Base-by-base conservation (phyloP, 2,329 filamentous ascomycete genomes). In the Diaporthe caulivora region DNA sequence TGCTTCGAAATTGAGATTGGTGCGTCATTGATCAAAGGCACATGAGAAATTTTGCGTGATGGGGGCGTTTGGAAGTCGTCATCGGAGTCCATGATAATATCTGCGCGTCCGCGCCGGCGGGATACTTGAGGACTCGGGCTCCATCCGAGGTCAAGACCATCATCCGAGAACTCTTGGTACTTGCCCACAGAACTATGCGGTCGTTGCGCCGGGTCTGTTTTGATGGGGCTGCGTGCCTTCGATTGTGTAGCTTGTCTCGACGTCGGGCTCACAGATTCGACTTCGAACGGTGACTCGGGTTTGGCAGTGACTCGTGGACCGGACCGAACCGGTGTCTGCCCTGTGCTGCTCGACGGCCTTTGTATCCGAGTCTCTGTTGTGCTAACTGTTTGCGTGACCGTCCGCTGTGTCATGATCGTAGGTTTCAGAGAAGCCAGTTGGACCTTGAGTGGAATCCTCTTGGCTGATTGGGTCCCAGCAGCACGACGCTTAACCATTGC, bases 31-130 rank as follows among this genome's bases (percentile, higher is more conserved):
- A 80, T 77, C 17, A 79, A 78, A 5, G 80, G 77, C 71, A 44
- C 31, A 34, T 73, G 60, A 3, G 68, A 47, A 2, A 78, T 74
- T 77, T 87, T 80, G 49, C 79, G 80, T 13, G 80, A 80, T 11
- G 80, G 82, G 17, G 86, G 83, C 7, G 84, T 85, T 8, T 87
- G 77, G 54, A 86, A 87, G 55, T 90, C 88, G 55, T 90, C 89
- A 57, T 91, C 89, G 0, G 89, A 91, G 76, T 91, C 89, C 68
- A 87, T 83, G 53, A 91, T 86, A 9, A 89, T 79, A 44, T 80
- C 79, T 37, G 72, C 73, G 58, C 67, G 76, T 64, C 76, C 76
- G 10, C 76, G 75, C 18, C 67, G 76, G 17, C 73, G 78, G 5
- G 74, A 75, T 37, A 74, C 76, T 73, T 70, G 78, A 60, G 78